Percentiles rank a stretch among this genome's conserved stretches.
Evolutionary conservation across 306 rosid species (phyloP).

Genomic region (Malus fusca): DNA sequence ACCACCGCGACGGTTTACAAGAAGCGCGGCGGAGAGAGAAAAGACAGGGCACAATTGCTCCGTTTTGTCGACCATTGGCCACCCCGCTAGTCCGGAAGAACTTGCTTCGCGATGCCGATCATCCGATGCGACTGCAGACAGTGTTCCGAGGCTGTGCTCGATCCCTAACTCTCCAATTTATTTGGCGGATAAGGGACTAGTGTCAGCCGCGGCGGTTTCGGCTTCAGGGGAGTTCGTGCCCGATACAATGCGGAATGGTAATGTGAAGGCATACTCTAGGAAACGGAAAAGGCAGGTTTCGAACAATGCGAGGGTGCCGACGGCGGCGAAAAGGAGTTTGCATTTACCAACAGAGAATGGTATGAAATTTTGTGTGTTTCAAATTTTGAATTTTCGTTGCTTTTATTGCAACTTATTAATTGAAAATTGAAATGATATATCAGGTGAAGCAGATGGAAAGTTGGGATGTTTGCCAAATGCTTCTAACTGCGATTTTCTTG

Average conservation of each 20-base stretch:
- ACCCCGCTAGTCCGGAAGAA: constrained; percentile 12
- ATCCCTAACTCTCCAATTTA: constrained; percentile 20
- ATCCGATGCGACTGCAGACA: constrained; percentile 11
- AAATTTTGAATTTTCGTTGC: not conserved
- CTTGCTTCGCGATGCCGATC: constrained; percentile 14
- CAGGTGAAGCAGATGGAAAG: constrained; percentile 7
- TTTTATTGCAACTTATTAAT: not conserved
- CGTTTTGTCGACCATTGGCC: constrained; percentile 12
- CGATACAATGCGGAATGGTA: not conserved
- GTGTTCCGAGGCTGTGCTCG: constrained; percentile 14
- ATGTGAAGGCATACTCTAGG: constrained; percentile 8
- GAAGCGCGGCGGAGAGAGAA: constrained; percentile 5
- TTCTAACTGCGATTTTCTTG: not conserved
- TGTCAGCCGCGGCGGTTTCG: constrained; percentile 2
- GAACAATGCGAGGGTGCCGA: not conserved
- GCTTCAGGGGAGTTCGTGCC: constrained; percentile 11
- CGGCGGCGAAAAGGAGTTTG: constrained; percentile 15
- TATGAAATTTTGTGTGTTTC: constrained; percentile 3
- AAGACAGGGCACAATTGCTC: constrained; percentile 21
- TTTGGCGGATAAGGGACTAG: constrained; percentile 4
- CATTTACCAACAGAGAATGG: constrained; percentile 9
- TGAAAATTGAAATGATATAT: not conserved
- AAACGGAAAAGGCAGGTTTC: constrained; percentile 6
- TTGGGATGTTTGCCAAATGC: not conserved
- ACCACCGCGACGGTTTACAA: not conserved